Conservation (phyloP, 164 flowering plant species). For the Piper longum region DNA sequence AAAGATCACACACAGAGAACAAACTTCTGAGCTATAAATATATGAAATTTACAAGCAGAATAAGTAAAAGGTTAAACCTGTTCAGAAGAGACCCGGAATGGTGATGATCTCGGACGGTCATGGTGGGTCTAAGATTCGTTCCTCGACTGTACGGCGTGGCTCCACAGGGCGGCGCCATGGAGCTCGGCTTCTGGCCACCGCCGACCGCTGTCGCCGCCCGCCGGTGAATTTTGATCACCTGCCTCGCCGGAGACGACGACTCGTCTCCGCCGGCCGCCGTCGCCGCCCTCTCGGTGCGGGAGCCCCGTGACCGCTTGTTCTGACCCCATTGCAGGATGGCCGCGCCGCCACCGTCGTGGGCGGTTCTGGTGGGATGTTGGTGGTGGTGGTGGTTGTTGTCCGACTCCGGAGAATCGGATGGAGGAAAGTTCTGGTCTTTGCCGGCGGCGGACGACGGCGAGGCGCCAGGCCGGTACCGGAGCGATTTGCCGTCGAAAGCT, state of each 20-base stretch:
- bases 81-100: constrained; percentile 7
- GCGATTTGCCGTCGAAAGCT: constrained; percentile 10
- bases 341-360: constrained; percentile 4
- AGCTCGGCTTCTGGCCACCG: constrained; percentile 5
- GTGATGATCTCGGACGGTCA: constrained; percentile 11
- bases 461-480: constrained; percentile 10
- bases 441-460: constrained; percentile 8
- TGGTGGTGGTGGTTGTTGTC: not conserved
- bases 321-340: constrained; percentile 32
- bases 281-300: constrained; percentile 11
- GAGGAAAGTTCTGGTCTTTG: constrained; percentile 10
- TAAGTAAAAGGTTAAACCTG: constrained; percentile 7
- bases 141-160: constrained; percentile 7
- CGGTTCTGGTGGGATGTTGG: constrained; percentile 1
- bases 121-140: constrained; percentile 11
- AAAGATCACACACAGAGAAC: not conserved
- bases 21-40: no score
- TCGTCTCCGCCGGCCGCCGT: not conserved
- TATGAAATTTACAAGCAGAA: not conserved
- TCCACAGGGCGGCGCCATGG: constrained; percentile 8
- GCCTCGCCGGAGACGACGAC: constrained; percentile 11
- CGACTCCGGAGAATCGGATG: constrained; percentile 8
- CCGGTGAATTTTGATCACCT: constrained; percentile 15
- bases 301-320: constrained; percentile 23
- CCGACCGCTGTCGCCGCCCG: constrained; percentile 3